Evolutionary conservation across 495 filamentous ascomycete genomes (phyloP), one percentile per base, ranked within the genome.

Genomic region (Symbiotaphrina buchneri): DNA sequence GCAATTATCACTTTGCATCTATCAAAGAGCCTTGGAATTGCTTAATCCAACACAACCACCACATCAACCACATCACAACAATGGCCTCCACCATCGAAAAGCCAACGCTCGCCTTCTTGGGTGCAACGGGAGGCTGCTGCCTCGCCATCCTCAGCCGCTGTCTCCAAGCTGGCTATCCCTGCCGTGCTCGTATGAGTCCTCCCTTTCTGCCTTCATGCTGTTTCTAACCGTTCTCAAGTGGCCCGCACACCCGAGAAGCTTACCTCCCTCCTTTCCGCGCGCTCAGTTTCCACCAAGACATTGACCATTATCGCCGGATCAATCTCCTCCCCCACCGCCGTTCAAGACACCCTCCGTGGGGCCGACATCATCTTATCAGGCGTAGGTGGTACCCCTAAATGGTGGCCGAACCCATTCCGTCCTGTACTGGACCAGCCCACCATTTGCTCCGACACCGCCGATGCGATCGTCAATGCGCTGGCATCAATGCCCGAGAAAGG

Each of bases 171-270:
- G 59, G 60, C 27, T 58, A 67, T 35, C 44, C 47, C 22, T 61
- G 56, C 44, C 44, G 54, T 30, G 47, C 47, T 13, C 36, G 48
- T 49, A 29, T 11, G 41, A 32, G 7, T 11, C 21, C 10, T 26
- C 8, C 3, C 16, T 26, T 23, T 22, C 29, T 25, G 2, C 11
- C 11, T 4, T 3, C 24, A 26, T 26, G 24, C 24, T 26, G n/a
- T 10, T 26, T 13, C 24, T 3, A 3, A 13, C 14, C 1, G 24
- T 13, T 10, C 10, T 11, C 18, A 16, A 47, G 42, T 56, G 5
- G 70, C 55, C 36, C 70, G 75, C 16, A 65, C 55, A 2, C 70
- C 75, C 3, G 38, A 56, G 27, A 78, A 71, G 44, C 70, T 81
- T 35, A 47, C 44, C 34, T 44, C 43, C 16, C 37, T 59, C 16